Evolutionary conservation across 2,329 filamentous ascomycete species (phyloP).

Genomic region (Camillea tinctor): DNA sequence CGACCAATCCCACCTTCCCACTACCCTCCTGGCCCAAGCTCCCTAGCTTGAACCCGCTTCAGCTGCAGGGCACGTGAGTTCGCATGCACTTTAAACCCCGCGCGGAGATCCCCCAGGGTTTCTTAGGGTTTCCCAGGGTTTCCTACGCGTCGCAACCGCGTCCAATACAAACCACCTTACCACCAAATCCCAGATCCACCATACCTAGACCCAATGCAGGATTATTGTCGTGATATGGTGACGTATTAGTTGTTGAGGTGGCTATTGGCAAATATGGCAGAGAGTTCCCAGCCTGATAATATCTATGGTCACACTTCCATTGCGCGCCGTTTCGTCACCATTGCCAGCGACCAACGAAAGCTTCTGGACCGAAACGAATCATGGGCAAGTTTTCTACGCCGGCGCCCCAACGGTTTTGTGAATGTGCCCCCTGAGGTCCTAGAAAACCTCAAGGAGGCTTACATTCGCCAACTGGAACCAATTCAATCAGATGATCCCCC

Average conservation of each 20-base stretch:
- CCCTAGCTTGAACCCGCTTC: background rate
- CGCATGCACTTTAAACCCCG: background rate
- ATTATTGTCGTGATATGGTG: too few relatives aligned
- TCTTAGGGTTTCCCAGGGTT: too few relatives aligned
- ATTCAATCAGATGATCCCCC: conserved; percentile 3
- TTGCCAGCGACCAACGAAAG: conserved; percentile 47
- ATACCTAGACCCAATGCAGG: background rate
- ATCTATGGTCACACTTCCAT: conserved; percentile 35
- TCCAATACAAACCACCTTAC: background rate
- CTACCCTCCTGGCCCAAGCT: background rate
- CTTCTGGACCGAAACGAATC: conserved; percentile 46
- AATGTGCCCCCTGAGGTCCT: conserved; percentile 36
- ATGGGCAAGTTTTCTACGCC: conserved; percentile 31
- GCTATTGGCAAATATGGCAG: conserved; percentile 14
- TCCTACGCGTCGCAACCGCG: background rate
- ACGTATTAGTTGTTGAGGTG: too few relatives aligned
- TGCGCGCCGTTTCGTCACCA: conserved; percentile 40
- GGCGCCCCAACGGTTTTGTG: conserved; percentile 22
- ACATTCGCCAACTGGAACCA: conserved; percentile 15
- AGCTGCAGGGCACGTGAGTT: background rate
- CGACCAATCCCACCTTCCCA: background rate
- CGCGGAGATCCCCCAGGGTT: background rate
- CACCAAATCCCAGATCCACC: background rate
- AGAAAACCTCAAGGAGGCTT: conserved; percentile 23
- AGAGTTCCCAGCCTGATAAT: conserved; percentile 1